Conservation (phyloP, 2,329 filamentous ascomycete genomes). For the Aspergillus sp. region DNA sequence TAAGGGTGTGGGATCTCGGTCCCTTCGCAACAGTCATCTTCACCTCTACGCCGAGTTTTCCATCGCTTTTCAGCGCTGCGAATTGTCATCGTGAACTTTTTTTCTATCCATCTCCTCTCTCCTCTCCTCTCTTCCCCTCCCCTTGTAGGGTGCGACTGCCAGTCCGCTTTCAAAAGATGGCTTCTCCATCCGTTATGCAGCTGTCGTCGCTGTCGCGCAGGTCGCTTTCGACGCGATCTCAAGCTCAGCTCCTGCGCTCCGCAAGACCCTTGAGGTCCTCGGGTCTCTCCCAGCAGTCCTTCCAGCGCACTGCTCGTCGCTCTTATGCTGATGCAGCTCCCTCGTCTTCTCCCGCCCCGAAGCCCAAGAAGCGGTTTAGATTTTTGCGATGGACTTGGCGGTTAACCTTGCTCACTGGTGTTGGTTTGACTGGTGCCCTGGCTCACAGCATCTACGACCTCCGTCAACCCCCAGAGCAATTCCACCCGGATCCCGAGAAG, state of each 20-base stretch:
- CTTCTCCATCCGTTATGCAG: slow-evolving; percentile 25
- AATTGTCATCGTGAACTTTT: slow-evolving; percentile 16
- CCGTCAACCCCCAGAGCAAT: slow-evolving; percentile 76
- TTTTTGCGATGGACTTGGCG: slow-evolving; percentile 80
- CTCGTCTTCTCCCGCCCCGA: slow-evolving; percentile 29
- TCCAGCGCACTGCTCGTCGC: slow-evolving; percentile 39
- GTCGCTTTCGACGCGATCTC: slow-evolving; percentile 26
- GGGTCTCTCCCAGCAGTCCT: slow-evolving; percentile 15
- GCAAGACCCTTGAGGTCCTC: slow-evolving; percentile 21
- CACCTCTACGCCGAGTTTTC: slow-evolving; percentile 3
- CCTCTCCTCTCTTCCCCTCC: not conserved
- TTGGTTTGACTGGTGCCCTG: slow-evolving; percentile 66
- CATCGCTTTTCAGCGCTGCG: slow-evolving; percentile 1
- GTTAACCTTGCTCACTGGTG: slow-evolving; percentile 67
- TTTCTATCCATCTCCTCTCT: slow-evolving; percentile 6
- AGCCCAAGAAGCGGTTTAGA: slow-evolving; percentile 58
- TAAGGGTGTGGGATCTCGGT: slow-evolving; percentile 1
- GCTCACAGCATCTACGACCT: slow-evolving; percentile 78
- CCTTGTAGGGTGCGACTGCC: slow-evolving; percentile 16
- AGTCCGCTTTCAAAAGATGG: slow-evolving; percentile 27
- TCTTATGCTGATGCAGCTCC: slow-evolving; percentile 48
- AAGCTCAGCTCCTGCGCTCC: slow-evolving; percentile 19
- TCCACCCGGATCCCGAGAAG: slow-evolving; percentile 76
- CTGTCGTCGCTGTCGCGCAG: slow-evolving; percentile 33
- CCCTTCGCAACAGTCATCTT: slow-evolving; percentile 6